Percentiles rank a stretch among this genome's conserved stretches.
phyloP scores from a whole-genome alignment of 2,329 filamentous ascomycete species.

The Phaeosphaeriaceae sp. region DNA sequence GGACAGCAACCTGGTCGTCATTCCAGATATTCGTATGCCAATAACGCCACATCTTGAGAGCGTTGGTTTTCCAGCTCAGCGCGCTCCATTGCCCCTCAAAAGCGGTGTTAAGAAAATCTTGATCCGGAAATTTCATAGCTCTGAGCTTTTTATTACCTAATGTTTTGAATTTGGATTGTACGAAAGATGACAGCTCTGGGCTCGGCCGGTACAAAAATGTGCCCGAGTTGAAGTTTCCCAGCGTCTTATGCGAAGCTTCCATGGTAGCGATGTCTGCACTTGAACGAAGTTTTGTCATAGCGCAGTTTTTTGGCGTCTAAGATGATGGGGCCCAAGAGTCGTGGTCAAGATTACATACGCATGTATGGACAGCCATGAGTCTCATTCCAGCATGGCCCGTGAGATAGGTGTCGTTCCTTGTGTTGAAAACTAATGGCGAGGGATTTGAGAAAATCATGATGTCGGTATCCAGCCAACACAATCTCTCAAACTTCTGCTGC shows the following conservation, averaged over 20 bases:
- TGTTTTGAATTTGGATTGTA: slow-evolving; percentile 51
- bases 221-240: slow-evolving; percentile 59
- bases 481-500: slow-evolving; percentile 33
- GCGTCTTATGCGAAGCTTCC: slow-evolving; percentile 43
- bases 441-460: slow-evolving; percentile 57
- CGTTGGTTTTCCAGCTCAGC: slow-evolving; percentile 60
- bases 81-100: slow-evolving; percentile 54
- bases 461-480: slow-evolving; percentile 62
- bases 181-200: slow-evolving; percentile 45
- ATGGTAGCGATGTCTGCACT: slow-evolving; percentile 42
- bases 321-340: slow-evolving; percentile 58
- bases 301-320: slow-evolving; percentile 58
- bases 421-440: slow-evolving; percentile 49
- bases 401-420: slow-evolving; percentile 42
- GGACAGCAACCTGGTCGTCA: slow-evolving; percentile 55
- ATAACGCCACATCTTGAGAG: slow-evolving; percentile 61
- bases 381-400: slow-evolving; percentile 33
- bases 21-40: slow-evolving; percentile 60
- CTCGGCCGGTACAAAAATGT: slow-evolving; percentile 59
- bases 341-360: slow-evolving; percentile 59
- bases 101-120: slow-evolving; percentile 60
- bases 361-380: slow-evolving; percentile 59
- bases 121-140: slow-evolving; percentile 59
- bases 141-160: slow-evolving; percentile 44
- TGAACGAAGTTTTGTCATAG: slow-evolving; percentile 52